A percentile compares a stretch with the other conserved stretches of the same genome.
Conservation (phyloP, 176 grass and related monocot species). For the Musa beccarii region DNA sequence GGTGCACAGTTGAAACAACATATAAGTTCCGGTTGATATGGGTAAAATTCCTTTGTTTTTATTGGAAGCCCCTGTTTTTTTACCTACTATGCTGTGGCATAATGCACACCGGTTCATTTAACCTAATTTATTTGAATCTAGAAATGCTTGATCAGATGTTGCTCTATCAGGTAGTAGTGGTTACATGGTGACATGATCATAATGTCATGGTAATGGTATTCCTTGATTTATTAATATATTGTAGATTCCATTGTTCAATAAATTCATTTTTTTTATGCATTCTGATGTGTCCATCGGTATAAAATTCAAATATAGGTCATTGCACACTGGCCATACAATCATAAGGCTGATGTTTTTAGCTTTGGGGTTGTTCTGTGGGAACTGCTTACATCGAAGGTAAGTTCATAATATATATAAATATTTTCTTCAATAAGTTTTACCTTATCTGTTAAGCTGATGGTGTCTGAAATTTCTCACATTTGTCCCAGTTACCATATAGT, state of each 20-base stretch:
- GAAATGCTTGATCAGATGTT: too few species aligned
- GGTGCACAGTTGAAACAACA: too few species aligned
- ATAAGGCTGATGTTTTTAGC: constrained; percentile 91
- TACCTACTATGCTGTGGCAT: too few species aligned
- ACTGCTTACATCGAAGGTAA: constrained; percentile 67
- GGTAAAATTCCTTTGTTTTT: too few species aligned
- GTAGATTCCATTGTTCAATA: too few species aligned
- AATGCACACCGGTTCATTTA: too few species aligned
- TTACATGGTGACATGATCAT: not conserved
- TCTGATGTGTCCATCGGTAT: not conserved
- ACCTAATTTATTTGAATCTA: too few species aligned
- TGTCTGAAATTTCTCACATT: not conserved
- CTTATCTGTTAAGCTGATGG: not conserved
- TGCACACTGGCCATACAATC: constrained; percentile 71
- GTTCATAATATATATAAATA: not conserved
- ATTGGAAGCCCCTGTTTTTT: too few species aligned
- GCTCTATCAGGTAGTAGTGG: not conserved
- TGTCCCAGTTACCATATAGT: constrained; percentile 58
- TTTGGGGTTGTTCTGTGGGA: constrained; percentile 85
- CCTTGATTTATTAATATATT: not conserved
- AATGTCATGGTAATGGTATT: not conserved
- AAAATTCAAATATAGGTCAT: constrained; percentile 48
- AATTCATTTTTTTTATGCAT: not conserved
- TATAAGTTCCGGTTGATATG: too few species aligned
- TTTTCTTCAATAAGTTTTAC: not conserved